These are phyloP conservation scores for Pterocarpus macrocarpus DNA, from an alignment of 306 rosid species.

Conservation along the genomic window DNA sequence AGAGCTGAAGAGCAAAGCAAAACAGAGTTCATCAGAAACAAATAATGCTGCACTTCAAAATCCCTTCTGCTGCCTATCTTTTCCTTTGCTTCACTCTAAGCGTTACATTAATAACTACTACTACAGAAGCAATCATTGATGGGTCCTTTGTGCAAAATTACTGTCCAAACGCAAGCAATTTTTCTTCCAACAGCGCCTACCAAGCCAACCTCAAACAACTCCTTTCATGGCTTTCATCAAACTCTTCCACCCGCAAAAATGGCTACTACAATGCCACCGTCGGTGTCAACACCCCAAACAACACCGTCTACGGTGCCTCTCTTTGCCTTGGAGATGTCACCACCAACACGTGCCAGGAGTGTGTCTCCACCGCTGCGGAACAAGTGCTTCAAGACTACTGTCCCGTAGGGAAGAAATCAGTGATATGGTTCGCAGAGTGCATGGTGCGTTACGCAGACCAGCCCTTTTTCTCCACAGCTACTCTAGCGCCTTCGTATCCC, in stretches of 20 bases:
- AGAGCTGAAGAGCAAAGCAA: background rate
- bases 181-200: slow-evolving; percentile 27
- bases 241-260: slow-evolving; percentile 35
- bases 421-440: slow-evolving; percentile 50
- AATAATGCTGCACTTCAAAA: slow-evolving; percentile 25
- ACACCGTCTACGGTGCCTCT: slow-evolving; percentile 41
- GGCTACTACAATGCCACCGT: slow-evolving; percentile 38
- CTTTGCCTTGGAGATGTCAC: slow-evolving; percentile 52
- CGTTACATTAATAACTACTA: background rate
- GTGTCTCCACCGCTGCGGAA: slow-evolving; percentile 40
- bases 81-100: slow-evolving; percentile 4
- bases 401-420: slow-evolving; percentile 26
- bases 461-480: slow-evolving; percentile 19
- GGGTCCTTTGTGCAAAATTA: background rate
- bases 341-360: slow-evolving; percentile 12
- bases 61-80: background rate
- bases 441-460: slow-evolving; percentile 51
- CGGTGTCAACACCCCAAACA: background rate
- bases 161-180: slow-evolving; percentile 40
- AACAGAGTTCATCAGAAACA: background rate
- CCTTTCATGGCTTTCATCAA: slow-evolving; percentile 36
- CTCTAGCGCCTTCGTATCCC: rapidly evolving
- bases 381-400: background rate
- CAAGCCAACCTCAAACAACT: slow-evolving; percentile 37
- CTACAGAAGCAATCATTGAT: slow-evolving; percentile 28